These are phyloP conservation scores for Globisporangium heterothallicum DNA, from an alignment of 352 stramenopile genomes.

Conservation along the genomic window DNA sequence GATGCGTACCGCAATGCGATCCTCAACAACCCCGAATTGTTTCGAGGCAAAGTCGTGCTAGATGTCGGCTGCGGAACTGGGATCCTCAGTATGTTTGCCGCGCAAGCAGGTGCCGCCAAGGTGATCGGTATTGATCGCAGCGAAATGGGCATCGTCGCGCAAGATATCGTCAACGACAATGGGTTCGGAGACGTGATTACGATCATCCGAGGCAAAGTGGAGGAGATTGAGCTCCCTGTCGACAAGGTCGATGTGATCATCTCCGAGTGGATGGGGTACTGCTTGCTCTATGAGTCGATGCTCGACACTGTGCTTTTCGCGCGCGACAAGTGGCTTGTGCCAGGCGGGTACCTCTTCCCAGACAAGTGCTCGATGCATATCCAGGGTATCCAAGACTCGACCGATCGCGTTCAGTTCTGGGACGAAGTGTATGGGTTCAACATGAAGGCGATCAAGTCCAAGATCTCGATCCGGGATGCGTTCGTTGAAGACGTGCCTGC, in stretches of 20 bases:
- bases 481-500: conserved; percentile 94
- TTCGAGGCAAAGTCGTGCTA: conserved; percentile 96
- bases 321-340: conserved; percentile 94
- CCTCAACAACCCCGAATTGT: conserved; percentile 95
- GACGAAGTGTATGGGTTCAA: conserved; percentile 98
- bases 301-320: conserved; percentile 96
- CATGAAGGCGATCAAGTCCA: conserved; percentile 95
- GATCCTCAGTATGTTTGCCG: conserved; percentile 97
- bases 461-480: conserved; percentile 92
- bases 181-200: conserved; percentile 88
- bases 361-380: conserved; percentile 97
- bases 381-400: conserved; percentile 65
- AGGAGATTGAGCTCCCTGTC: conserved; percentile 92
- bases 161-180: conserved; percentile 94
- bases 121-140: conserved; percentile 96
- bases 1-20: conserved; percentile 97
- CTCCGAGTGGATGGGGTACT: conserved; percentile 99
- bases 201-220: conserved; percentile 94
- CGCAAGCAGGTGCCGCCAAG: conserved; percentile 83
- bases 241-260: conserved; percentile 96
- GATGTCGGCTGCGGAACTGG: conserved; percentile 97
- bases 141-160: conserved; percentile 92
- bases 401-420: conserved; percentile 89
- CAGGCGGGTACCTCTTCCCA: conserved; percentile 93
- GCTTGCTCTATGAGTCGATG: conserved; percentile 97